These are phyloP conservation scores for Eremothecium coryli DNA, from an alignment of 1,139 yeast genomes.

Conservation along the genomic window DNA sequence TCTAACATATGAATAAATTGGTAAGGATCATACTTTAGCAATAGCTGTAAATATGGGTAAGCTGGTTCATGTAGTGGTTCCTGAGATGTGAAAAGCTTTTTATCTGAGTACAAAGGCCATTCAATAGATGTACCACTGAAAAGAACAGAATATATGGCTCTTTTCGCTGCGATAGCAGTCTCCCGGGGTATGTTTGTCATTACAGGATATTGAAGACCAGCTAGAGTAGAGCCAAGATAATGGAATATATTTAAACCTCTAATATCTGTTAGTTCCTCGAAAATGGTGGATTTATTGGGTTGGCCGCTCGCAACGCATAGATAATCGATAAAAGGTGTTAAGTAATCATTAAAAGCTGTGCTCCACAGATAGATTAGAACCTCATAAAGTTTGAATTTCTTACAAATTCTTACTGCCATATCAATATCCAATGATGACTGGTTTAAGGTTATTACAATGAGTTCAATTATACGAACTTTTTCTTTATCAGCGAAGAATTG, in stretches of 20 bases:
- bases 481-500: conserved; percentile 36
- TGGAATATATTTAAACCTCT: conserved; percentile 37
- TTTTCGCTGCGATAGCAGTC: conserved; percentile 34
- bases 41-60: conserved; percentile 30
- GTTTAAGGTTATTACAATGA: conserved; percentile 58
- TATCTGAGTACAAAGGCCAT: conserved; percentile 37
- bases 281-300: conserved; percentile 8
- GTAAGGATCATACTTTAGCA: conserved; percentile 19
- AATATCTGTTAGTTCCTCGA: conserved; percentile 9
- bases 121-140: conserved; percentile 42
- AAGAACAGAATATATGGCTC: conserved; percentile 42
- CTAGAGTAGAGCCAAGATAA: conserved; percentile 58
- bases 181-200: conserved; percentile 38
- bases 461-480: conserved; percentile 46
- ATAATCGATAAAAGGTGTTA: conserved; percentile 51
- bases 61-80: conserved; percentile 24
- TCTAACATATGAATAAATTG: conserved; percentile 21
- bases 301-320: conserved; percentile 11
- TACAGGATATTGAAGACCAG: conserved; percentile 74
- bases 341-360: conserved; percentile 52
- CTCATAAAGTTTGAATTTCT: conserved; percentile 45
- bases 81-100: conserved; percentile 18
- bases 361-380: conserved; percentile 64
- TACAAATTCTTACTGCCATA: conserved; percentile 53
- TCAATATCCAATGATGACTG: conserved; percentile 64